Evolutionary conservation across 192 early-diverging fungal genomes (phyloP), one percentile per base, ranked within the genome.

Genomic region (Dimargaris cristalligena): DNA sequence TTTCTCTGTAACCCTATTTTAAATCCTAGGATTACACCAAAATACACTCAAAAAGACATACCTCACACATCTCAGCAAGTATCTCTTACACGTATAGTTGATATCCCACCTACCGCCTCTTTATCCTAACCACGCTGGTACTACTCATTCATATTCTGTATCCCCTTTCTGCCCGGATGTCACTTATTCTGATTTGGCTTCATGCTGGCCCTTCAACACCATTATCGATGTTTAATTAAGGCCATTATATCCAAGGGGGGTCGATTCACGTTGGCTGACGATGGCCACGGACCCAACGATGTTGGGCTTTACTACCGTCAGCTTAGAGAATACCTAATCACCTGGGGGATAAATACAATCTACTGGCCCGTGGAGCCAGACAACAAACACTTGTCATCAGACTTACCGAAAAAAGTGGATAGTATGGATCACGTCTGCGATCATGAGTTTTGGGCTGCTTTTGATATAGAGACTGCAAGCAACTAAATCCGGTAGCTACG

Each of bases 281-380:
- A 99, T 69, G 85, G 84, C 47, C 95, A 99, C 64, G 92, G 91
- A 9, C 89, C 89, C 22, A 57, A 78, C 30, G 88, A 89, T 59
- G 84, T 99, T 29, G 90, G 87, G 34, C 74, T 92, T 78, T 64
- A 89, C 65, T 99, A 99, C 69, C 72, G 80, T 34, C 69, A 78
- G 26, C 67, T 94, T 30, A 70, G 67, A 28, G 63, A 47, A 6
- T 97, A 96, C 68, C 68, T 97, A 44, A 50, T 66, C 34, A 75
- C 81, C 28, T 77, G 85, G 74, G 78, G 75, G 26, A 67, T 87
- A 26, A 34, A 70, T 2, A 62, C 66, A 0, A 63, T 91, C 44
- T 71, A 77, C 49, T 86, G 30, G 6, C 50, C 50, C 4, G n/a
- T n/a, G n/a, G n/a, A n/a, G n/a, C n/a, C n/a, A n/a, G n/a, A n/a